A percentile compares a stretch with the other conserved stretches of the same genome.
These are phyloP conservation scores for Orbilia quercus DNA, from an alignment of 2,329 filamentous ascomycete genomes.

Conservation along the genomic window DNA sequence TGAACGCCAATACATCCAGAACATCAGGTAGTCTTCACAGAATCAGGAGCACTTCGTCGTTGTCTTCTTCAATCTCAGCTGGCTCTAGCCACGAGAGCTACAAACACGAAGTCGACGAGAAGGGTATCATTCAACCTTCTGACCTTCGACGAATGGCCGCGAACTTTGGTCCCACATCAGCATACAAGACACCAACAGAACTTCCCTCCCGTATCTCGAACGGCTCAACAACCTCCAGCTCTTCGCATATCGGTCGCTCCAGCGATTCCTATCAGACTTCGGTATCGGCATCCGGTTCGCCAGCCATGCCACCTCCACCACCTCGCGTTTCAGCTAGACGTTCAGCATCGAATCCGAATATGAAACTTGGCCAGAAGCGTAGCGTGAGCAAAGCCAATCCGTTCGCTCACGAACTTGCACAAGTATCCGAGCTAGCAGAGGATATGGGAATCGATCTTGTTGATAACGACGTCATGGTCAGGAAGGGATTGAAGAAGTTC, in stretches of 20 bases:
- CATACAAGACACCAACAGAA: conserved; percentile 21
- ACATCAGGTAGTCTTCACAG: conserved; percentile 42
- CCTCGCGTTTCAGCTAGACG: conserved; percentile 38
- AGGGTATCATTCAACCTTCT: conserved; percentile 3
- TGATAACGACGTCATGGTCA: conserved; percentile 76
- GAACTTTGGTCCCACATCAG: conserved; percentile 15
- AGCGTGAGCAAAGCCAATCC: conserved; percentile 70
- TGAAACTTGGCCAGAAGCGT: conserved; percentile 60
- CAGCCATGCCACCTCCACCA: conserved; percentile 47
- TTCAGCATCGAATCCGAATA: conserved; percentile 54
- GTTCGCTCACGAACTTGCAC: conserved; percentile 88
- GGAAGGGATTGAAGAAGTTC: conserved; percentile 78
- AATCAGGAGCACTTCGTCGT: conserved; percentile 46
- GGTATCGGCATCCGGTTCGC: conserved; percentile 10
- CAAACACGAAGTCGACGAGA: conserved; percentile 31
- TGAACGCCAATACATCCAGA: conserved; percentile 18
- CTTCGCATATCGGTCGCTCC: conserved; percentile 60
- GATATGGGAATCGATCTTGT: conserved; percentile 71
- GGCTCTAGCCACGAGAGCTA: conserved; percentile 39
- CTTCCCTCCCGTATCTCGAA: background rate
- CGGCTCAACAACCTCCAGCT: conserved; percentile 48
- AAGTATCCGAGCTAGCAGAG: conserved; percentile 92
- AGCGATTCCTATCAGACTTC: conserved; percentile 1
- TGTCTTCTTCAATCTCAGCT: conserved; percentile 42
- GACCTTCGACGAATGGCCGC: conserved; percentile 37